Evolutionary conservation across 192 early-diverging fungal genomes (phyloP), one percentile per base, ranked within the genome.

Genomic region (Powellomyces hirtus): DNA sequence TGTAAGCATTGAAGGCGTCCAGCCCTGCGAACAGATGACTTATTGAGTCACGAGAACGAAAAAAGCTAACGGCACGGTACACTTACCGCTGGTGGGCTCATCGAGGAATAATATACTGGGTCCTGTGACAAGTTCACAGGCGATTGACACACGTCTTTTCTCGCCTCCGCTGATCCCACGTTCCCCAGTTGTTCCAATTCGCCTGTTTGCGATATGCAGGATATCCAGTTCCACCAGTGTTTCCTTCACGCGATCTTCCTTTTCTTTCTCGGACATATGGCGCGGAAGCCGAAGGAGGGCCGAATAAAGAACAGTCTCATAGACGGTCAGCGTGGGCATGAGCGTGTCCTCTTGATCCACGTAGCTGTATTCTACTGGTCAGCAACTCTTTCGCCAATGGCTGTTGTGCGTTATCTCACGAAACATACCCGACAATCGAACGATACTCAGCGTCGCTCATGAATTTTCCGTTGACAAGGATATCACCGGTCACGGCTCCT

Each of bases 151-250:
- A 45, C 96, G 85, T 40, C 94, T 88, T 64, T 92, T 92, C 66
- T 98, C 94, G 51, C 96, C 94, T 27, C 96, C 96, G 50, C 89
- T 91, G 27, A 96, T 93, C 35, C 92, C 92, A 31, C 95, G 85
- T 14, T 63, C 61, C 10, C 76, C 80, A 13, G 79, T 37, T 71
- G 71, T 65, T 78, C 95, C 95, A 45, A 97, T 93, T 20, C 81
- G 80, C 33, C 88, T 80, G 61, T 94, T 84, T 59, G 91, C 93
- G 57, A 95, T 91, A 35, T 82, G 78, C 60, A 90, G 74, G 56
- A 97, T 93, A 18, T 89, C 90, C 34, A 97, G 79, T 80, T 94
- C 92, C 31, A 88, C 81, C 88, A 97, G 92, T 3, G 91, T 81
- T 30, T 88, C 86, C 35, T 77, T 56, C 0, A 88, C 84, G 4